Base-by-base conservation (phyloP, 768 basidiomycete genomes). In the Lyophyllum semitale region DNA sequence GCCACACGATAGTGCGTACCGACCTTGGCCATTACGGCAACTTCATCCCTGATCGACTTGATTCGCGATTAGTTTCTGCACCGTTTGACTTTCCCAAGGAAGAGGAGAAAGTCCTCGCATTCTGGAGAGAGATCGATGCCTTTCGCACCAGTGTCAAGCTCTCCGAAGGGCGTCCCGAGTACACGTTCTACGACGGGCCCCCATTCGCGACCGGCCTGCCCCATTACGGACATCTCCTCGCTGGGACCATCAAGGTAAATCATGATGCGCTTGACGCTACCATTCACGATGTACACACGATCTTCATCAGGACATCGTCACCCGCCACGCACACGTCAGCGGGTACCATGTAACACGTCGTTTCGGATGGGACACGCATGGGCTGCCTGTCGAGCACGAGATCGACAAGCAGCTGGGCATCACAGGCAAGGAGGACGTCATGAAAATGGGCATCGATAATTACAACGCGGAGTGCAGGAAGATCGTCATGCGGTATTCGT, bases 341-440 rank as follows among this genome's bases (percentile, higher is more conserved):
- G 96, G 96, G 6, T 88, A 85, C 71, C 90, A 98, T 67, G 96
- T 98, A 63, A 83, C 88, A 53, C 87, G 96, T 55, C 85, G 96
- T 49, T 98, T 98, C 69, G 96, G 96, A 51, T 98, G 96, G 96
- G 96, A 98, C 73, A 98, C 95, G 4, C 96, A 99, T 74, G 96
- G 96, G 48, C 84, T 99, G 25, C 97, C 96, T 32, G 95, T 99
- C 67, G 97, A 99, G 72, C 95, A 98, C 76, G 93, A 97, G 77
- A 99, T 99, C 76, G 97, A 99, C 81, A 98, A 98, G 78, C 88
- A 84, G 64, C 81, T 98, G 43, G 85, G 85, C 37, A 97, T 98
- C 77, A 95, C 89, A 29, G 86, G 93, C 23, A 92, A 91, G 68
- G 92, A 85, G 43, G 97, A 99, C 68, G 97, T 99, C 40, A 80